A percentile compares a stretch with the other conserved stretches of the same genome.
phyloP scores from a whole-genome alignment of 2,329 filamentous ascomycete species.

The Penicillium sclerotigenum region DNA sequence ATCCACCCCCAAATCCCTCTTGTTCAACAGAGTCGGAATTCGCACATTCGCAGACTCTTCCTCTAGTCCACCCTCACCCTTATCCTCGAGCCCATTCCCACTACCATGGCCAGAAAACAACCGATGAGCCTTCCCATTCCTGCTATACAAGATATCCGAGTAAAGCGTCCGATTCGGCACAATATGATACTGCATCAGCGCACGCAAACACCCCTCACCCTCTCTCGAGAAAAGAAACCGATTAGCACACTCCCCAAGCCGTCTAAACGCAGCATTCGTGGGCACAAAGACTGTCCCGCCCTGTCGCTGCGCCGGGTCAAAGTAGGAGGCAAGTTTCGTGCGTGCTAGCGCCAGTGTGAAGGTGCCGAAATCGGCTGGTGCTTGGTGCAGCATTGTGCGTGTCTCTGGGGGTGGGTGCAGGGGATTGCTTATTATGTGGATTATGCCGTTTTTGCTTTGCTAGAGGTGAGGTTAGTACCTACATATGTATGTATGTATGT shows the following conservation, averaged over 20 bases:
- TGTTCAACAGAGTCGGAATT: constrained; percentile 56
- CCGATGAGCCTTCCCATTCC: constrained; percentile 36
- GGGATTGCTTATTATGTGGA: constrained; percentile 72
- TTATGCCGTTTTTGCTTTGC: constrained; percentile 73
- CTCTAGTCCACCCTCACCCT: constrained; percentile 35
- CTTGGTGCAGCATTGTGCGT: constrained; percentile 57
- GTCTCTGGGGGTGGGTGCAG: constrained; percentile 71
- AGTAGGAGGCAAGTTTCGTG: constrained; percentile 64
- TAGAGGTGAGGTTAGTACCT: constrained; percentile 38
- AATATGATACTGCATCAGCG: constrained; percentile 75
- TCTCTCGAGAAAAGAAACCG: constrained; percentile 79
- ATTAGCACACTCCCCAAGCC: constrained; percentile 69
- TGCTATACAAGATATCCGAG: constrained; percentile 68
- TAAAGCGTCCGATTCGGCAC: constrained; percentile 74
- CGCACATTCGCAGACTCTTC: constrained; percentile 18
- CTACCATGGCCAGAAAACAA: constrained; percentile 1
- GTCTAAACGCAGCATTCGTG: constrained; percentile 73
- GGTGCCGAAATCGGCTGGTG: constrained; percentile 66
- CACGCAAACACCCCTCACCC: constrained; percentile 72
- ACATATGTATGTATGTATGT: no score
- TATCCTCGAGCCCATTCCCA: constrained; percentile 3
- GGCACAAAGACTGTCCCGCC: constrained; percentile 81
- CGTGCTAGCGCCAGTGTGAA: constrained; percentile 70
- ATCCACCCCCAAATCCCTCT: constrained; percentile 67
- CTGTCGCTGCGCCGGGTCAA: constrained; percentile 52